These are phyloP conservation scores for Aspergillus coremiiformis DNA, from an alignment of 495 filamentous ascomycete species.

Conservation along the genomic window DNA sequence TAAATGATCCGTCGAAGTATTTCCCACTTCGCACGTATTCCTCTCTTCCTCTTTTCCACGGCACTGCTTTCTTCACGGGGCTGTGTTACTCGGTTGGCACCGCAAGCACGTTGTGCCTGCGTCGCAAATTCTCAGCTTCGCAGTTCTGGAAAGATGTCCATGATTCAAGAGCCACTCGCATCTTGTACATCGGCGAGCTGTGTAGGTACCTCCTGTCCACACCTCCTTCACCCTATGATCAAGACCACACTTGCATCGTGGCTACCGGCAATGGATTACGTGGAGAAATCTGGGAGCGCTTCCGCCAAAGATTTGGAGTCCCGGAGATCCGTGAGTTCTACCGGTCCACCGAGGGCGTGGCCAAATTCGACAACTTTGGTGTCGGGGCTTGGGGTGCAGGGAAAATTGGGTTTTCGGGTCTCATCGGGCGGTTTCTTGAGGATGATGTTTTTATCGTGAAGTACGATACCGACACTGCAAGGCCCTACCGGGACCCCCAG, in stretches of 20 bases:
- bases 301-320: constrained; percentile 79
- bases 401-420: constrained; percentile 72
- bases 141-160: constrained; percentile 83
- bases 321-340: constrained; percentile 84
- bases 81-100: constrained; percentile 37
- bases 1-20: constrained; percentile 33
- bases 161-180: constrained; percentile 64
- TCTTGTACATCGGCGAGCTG: constrained; percentile 93
- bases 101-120: constrained; percentile 38
- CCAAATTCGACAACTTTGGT: constrained; percentile 66
- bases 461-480: constrained; percentile 65
- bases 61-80: constrained; percentile 65
- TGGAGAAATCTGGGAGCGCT: constrained; percentile 83
- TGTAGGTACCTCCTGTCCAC: constrained; percentile 82
- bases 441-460: constrained; percentile 51
- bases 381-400: constrained; percentile 67
- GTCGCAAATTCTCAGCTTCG: constrained; percentile 75
- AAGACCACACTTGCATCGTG: constrained; percentile 61
- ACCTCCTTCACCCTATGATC: constrained; percentile 65
- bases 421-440: constrained; percentile 51
- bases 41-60: constrained; percentile 89
- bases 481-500: constrained; percentile 58
- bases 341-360: constrained; percentile 71
- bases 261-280: constrained; percentile 87
- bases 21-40: constrained; percentile 72